Evolutionary conservation across 768 basidiomycete species (phyloP).

Genomic region (Dioszegia aurantiaca): DNA sequence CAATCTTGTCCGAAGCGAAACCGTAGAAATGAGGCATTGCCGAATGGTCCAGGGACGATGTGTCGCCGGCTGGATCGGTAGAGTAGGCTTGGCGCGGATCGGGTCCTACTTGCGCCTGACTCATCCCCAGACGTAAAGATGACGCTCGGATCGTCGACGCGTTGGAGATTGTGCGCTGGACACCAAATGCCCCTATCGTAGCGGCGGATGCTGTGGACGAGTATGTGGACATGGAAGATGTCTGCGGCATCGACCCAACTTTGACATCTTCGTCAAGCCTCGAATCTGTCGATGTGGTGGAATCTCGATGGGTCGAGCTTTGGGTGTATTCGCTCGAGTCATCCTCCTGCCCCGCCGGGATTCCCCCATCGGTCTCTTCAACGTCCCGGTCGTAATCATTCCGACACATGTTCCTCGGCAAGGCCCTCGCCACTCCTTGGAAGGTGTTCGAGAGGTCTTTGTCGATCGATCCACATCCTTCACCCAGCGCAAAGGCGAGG

Average conservation of each 20-base stretch:
- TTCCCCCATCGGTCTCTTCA: neutral
- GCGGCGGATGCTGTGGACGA: neutral
- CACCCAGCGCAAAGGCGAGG: slow-evolving; percentile 76
- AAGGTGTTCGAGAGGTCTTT: slow-evolving; percentile 9
- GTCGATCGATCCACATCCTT: slow-evolving; percentile 47
- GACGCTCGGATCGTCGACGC: slow-evolving; percentile 2
- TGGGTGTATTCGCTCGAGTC: neutral
- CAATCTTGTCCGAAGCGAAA: slow-evolving; percentile 84
- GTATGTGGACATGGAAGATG: neutral
- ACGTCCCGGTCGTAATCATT: neutral
- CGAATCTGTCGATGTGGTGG: slow-evolving; percentile 3
- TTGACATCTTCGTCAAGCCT: slow-evolving; percentile 17
- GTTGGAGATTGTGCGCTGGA: slow-evolving; percentile 10
- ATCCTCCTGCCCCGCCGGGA: neutral
- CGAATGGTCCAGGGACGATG: neutral
- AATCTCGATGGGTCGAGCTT: slow-evolving; percentile 4
- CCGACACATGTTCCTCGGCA: neutral
- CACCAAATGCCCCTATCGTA: neutral
- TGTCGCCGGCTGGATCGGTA: neutral
- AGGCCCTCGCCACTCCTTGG: slow-evolving; percentile 23
- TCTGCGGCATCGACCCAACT: neutral
- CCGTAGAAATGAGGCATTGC: slow-evolving; percentile 65
- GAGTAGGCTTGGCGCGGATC: too few relatives aligned
- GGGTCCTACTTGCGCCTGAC: too few relatives aligned
- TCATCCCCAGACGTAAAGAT: slow-evolving; percentile 1